phyloP scores from a whole-genome alignment of 2,329 filamentous ascomycete species.

The Calonectria hawksworthii region DNA sequence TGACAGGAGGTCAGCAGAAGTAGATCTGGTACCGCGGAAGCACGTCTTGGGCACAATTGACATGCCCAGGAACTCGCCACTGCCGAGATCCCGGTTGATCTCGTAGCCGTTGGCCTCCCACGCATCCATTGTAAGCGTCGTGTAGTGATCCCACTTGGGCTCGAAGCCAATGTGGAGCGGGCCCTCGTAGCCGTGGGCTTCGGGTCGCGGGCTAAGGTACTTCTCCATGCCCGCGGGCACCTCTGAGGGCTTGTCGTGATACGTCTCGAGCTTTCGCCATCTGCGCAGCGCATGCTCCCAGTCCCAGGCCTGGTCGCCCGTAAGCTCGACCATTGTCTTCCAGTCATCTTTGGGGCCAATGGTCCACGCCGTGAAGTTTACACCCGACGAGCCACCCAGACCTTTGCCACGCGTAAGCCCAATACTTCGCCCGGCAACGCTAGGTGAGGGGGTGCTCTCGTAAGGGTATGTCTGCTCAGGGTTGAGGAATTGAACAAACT shows the following conservation, averaged over 20 bases:
- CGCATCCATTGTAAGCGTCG: slow-evolving; percentile 25
- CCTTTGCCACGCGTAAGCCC: slow-evolving; percentile 33
- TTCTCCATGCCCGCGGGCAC: slow-evolving; percentile 28
- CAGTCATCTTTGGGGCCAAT: slow-evolving; percentile 33
- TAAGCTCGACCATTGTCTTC: slow-evolving; percentile 30
- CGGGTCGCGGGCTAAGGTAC: slow-evolving; percentile 27
- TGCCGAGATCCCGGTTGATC: slow-evolving; percentile 31
- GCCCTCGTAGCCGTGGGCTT: slow-evolving; percentile 28
- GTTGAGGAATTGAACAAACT: slow-evolving; percentile 33
- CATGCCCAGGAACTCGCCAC: slow-evolving; percentile 30
- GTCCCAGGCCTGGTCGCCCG: slow-evolving; percentile 27
- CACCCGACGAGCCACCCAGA: slow-evolving; percentile 29
- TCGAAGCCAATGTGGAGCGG: slow-evolving; percentile 33
- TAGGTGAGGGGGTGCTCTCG: slow-evolving; percentile 28
- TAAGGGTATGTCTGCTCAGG: slow-evolving; percentile 27
- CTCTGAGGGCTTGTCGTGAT: slow-evolving; percentile 29
- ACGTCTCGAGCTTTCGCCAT: slow-evolving; percentile 32
- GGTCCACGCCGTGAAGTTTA: slow-evolving; percentile 37
- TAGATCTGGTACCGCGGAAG: slow-evolving; percentile 28
- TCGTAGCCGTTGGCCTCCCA: slow-evolving; percentile 31
- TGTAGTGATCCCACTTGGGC: slow-evolving; percentile 33
- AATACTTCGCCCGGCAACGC: slow-evolving; percentile 28
- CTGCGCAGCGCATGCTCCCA: slow-evolving; percentile 28
- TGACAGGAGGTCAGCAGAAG: slow-evolving; percentile 27
- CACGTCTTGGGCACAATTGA: slow-evolving; percentile 28